phyloP scores from a whole-genome alignment of 1,284 basidiomycete genomes.

The Leccinum subrobustum region DNA sequence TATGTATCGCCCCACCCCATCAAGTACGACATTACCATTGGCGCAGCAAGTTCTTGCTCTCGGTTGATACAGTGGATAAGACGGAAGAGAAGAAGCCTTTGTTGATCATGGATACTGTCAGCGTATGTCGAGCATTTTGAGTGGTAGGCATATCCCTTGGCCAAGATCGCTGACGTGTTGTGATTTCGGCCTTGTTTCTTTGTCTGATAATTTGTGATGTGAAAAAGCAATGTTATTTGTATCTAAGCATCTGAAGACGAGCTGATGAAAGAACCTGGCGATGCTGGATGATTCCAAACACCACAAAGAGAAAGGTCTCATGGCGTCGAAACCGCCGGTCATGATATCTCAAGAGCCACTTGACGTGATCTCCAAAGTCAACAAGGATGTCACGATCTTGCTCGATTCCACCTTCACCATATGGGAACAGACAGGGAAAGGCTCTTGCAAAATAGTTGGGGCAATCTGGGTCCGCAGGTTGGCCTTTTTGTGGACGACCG shows the following conservation, averaged over 20 bases:
- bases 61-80: not conserved
- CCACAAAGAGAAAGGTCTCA: not conserved
- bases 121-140: not conserved
- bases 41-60: not conserved
- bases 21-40: constrained; percentile 1
- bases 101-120: not conserved
- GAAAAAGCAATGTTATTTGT: constrained; percentile 18
- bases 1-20: not conserved
- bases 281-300: not conserved
- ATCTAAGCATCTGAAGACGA: not conserved
- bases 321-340: not conserved
- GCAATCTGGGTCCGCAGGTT: not conserved
- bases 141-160: constrained; percentile 9
- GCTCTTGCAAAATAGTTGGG: not conserved
- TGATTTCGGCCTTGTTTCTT: constrained; percentile 6
- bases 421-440: not conserved
- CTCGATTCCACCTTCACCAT: not conserved
- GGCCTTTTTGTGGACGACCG: not conserved
- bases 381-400: not conserved
- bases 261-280: not conserved
- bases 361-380: not conserved
- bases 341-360: not conserved
- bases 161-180: constrained; percentile 2
- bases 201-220: constrained; percentile 30
- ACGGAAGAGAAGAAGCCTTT: not conserved